Evolutionary conservation across 2,329 filamentous ascomycete genomes (phyloP).

Genomic region (Raffaelea ambrosiae): DNA sequence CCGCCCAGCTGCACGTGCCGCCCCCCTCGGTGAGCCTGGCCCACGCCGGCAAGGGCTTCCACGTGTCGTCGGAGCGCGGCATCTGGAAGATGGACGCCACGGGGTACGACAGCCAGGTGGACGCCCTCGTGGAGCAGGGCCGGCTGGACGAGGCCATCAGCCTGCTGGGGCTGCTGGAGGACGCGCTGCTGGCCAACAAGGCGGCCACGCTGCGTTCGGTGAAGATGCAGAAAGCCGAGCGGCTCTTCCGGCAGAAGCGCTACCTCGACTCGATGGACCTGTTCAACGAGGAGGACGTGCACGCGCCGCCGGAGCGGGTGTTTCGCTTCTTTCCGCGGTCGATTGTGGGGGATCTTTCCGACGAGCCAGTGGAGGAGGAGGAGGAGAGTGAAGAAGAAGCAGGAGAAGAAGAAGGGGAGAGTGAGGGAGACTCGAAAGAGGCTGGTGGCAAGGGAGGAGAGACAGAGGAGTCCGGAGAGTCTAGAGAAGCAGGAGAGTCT

Average conservation of each 20-base stretch:
- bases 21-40: conserved; percentile 90
- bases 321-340: conserved; percentile 73
- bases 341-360: conserved; percentile 76
- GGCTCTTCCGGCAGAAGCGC: conserved; percentile 71
- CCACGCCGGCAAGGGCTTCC: conserved; percentile 90
- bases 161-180: conserved; percentile 80
- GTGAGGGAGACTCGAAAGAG: conserved; percentile 15
- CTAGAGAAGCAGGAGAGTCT: not conserved
- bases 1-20: conserved; percentile 80
- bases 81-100: conserved; percentile 96
- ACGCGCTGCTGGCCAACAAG: conserved; percentile 81
- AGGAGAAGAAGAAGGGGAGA: conserved; percentile 19
- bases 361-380: conserved; percentile 24
- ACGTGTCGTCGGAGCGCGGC: conserved; percentile 81
- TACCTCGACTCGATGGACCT: conserved; percentile 82
- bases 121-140: conserved; percentile 65
- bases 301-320: conserved; percentile 82
- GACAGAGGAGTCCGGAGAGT: not conserved
- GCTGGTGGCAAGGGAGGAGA: not conserved
- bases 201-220: conserved; percentile 70
- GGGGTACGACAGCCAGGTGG: conserved; percentile 83
- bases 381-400: conserved; percentile 21
- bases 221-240: conserved; percentile 85
- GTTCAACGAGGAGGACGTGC: conserved; percentile 74
- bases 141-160: conserved; percentile 89